A percentile compares a stretch with the other conserved stretches of the same genome.
These are phyloP conservation scores for Penicillium oxalicum DNA, from an alignment of 2,329 filamentous ascomycete genomes.

Conservation along the genomic window DNA sequence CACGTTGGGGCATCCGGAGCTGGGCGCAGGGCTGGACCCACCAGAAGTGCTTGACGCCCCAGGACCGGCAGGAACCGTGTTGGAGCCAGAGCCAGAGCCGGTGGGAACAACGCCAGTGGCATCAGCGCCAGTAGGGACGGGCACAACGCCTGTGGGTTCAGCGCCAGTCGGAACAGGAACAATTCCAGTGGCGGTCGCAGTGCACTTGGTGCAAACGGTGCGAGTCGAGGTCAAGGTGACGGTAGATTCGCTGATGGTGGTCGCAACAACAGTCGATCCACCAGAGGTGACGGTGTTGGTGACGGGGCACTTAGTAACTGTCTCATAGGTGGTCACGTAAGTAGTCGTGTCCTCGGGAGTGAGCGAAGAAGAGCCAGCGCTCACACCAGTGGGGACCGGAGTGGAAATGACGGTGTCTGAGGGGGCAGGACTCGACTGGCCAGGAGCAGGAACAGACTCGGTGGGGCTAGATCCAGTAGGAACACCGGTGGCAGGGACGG, in stretches of 20 bases:
- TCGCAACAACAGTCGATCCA: constrained; percentile 12
- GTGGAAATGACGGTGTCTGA: constrained; percentile 6
- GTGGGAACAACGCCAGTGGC: constrained; percentile 10
- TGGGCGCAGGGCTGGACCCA: constrained; percentile 21
- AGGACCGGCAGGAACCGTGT: not conserved
- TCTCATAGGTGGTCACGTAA: constrained; percentile 12
- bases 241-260: constrained; percentile 14
- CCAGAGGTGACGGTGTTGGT: constrained; percentile 13
- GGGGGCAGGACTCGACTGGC: not conserved
- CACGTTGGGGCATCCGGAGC: constrained; percentile 54
- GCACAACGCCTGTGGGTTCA: constrained; percentile 2
- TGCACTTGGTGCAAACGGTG: constrained; percentile 18
- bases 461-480: constrained; percentile 1
- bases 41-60: constrained; percentile 24
- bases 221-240: constrained; percentile 19
- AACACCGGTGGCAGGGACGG: constrained; percentile 4
- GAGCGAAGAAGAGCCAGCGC: constrained; percentile 5
- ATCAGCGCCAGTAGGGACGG: constrained; percentile 1
- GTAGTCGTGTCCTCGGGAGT: constrained; percentile 13
- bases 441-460: not conserved
- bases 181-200: constrained; percentile 5
- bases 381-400: constrained; percentile 2
- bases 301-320: constrained; percentile 13
- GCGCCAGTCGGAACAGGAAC: constrained; percentile 6
- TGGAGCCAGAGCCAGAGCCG: constrained; percentile 7